Evolutionary conservation across 352 stramenopile genomes (phyloP).

Genomic region (Phytopythium cucurbitacearum): DNA sequence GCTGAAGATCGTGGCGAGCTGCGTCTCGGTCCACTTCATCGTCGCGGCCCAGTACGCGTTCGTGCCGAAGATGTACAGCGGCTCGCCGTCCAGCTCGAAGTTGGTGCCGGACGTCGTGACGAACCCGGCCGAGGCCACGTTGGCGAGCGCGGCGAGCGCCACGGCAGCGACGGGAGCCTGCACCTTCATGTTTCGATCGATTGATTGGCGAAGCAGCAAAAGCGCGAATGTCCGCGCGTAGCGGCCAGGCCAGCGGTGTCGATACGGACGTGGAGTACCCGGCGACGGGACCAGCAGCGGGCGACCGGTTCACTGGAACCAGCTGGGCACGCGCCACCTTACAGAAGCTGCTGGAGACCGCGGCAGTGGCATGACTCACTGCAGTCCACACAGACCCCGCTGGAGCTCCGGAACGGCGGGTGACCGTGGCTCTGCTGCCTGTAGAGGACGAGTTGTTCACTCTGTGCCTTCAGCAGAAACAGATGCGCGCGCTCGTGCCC

Average conservation of each 20-base stretch:
- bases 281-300: background rate
- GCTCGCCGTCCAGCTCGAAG: slow-evolving; percentile 21
- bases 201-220: background rate
- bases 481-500: background rate
- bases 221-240: background rate
- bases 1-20: slow-evolving; percentile 26
- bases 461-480: too few species aligned
- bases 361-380: too few species aligned
- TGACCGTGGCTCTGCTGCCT: too few species aligned
- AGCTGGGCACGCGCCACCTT: background rate
- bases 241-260: background rate
- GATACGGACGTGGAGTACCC: background rate
- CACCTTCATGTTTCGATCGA: slow-evolving; percentile 16
- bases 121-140: slow-evolving; percentile 11
- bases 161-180: slow-evolving; percentile 10
- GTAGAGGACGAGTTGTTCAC: too few species aligned
- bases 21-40: slow-evolving; percentile 19
- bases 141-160: slow-evolving; percentile 6
- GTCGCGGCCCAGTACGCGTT: slow-evolving; percentile 27
- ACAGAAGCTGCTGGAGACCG: too few species aligned
- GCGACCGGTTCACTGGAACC: background rate
- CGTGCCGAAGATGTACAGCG: slow-evolving; percentile 29
- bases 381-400: too few species aligned
- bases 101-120: slow-evolving; percentile 25
- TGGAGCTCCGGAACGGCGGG: too few species aligned